Evolutionary conservation across 352 stramenopile genomes (phyloP).

Genomic region (Globisporangium paroecandrum): DNA sequence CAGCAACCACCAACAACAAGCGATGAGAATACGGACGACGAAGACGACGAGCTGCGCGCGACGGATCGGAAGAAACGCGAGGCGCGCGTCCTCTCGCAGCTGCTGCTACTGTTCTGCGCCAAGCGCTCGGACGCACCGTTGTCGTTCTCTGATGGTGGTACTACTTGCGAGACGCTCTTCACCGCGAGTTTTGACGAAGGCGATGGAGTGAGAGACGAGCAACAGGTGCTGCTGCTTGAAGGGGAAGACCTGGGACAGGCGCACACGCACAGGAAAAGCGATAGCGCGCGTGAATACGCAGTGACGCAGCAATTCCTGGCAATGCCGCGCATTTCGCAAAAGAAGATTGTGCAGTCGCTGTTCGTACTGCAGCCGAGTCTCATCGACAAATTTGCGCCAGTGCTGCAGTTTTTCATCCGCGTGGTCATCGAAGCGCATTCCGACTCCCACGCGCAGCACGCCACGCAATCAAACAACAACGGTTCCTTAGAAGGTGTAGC

Average conservation of each 20-base stretch:
- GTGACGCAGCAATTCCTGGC: slow-evolving; percentile 42
- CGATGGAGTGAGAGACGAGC: not conserved
- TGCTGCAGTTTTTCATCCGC: slow-evolving; percentile 69
- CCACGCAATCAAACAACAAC: not conserved
- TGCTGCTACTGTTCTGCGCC: slow-evolving; percentile 40
- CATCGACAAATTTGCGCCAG: slow-evolving; percentile 37
- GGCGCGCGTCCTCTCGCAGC: slow-evolving; percentile 39
- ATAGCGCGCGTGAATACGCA: slow-evolving; percentile 21
- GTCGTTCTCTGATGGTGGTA: not conserved
- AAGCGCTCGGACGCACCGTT: slow-evolving; percentile 12
- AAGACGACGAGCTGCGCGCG: slow-evolving; percentile 2
- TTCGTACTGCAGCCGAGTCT: slow-evolving; percentile 41
- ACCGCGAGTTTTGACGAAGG: not conserved
- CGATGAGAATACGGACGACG: not conserved
- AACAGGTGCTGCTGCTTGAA: not conserved
- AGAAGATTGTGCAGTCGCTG: slow-evolving; percentile 39
- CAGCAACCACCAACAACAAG: not conserved
- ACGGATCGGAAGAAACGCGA: slow-evolving; percentile 23
- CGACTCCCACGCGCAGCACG: slow-evolving; percentile 19
- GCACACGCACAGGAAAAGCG: slow-evolving; percentile 5
- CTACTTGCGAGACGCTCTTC: slow-evolving; percentile 2
- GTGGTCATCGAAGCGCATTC: slow-evolving; percentile 53
- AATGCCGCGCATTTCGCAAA: slow-evolving; percentile 33
- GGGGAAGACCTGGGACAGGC: not conserved
- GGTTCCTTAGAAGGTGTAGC: not conserved